Conservation (phyloP, 805 yeast species). For the Zygosaccharomyces bailii region DNA sequence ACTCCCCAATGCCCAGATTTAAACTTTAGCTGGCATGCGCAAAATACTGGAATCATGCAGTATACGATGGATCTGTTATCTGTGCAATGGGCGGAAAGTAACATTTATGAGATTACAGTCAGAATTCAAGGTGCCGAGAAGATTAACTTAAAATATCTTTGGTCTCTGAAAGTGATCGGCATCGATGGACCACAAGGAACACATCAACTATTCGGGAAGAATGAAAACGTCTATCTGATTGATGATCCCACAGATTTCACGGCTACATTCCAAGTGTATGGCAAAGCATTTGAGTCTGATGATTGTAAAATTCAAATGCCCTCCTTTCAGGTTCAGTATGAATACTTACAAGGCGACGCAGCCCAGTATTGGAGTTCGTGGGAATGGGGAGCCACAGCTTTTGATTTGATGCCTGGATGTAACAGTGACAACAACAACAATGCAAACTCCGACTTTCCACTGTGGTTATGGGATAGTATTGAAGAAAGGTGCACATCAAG, state of each 20-base stretch:
- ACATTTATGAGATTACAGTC: constrained; percentile 17
- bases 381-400: constrained; percentile 15
- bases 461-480: constrained; percentile 23
- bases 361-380: constrained; percentile 10
- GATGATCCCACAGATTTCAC: constrained; percentile 30
- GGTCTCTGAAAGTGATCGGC: constrained; percentile 30
- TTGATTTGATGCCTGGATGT: constrained; percentile 32
- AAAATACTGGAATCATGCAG: constrained; percentile 12
- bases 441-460: constrained; percentile 31
- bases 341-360: constrained; percentile 31
- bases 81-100: constrained; percentile 18
- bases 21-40: constrained; percentile 17
- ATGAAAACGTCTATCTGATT: constrained; percentile 22
- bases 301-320: constrained; percentile 24
- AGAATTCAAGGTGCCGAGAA: constrained; percentile 18
- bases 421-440: constrained; percentile 28
- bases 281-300: constrained; percentile 12
- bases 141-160: constrained; percentile 14
- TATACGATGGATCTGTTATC: constrained; percentile 16
- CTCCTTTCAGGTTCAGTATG: constrained; percentile 33
- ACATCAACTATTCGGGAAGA: constrained; percentile 27
- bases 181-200: constrained; percentile 29
- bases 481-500: background rate
- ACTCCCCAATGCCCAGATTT: constrained; percentile 13
- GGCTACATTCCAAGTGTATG: constrained; percentile 29